phyloP scores from a whole-genome alignment of 2,329 filamentous ascomycete species.

The Xylaria sp. region DNA sequence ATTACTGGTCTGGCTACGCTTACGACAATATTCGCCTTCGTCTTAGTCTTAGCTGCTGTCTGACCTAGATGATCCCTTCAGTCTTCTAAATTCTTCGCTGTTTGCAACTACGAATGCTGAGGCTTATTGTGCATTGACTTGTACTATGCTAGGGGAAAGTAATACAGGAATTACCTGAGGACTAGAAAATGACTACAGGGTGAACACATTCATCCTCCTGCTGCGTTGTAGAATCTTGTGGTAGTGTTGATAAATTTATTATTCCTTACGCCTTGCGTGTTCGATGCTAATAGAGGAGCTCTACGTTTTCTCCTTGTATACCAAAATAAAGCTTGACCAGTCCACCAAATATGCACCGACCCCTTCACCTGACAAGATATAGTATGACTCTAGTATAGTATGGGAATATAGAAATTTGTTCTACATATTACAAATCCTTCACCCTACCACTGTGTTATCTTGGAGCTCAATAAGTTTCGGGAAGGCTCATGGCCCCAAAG shows the following conservation, averaged over 20 bases:
- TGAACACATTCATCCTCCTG: background rate
- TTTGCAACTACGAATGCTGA: background rate
- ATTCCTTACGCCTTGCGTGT: slow-evolving; percentile 1
- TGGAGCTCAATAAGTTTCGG: slow-evolving; percentile 61
- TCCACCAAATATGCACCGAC: slow-evolving; percentile 30
- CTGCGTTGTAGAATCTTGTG: background rate
- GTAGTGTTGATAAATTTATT: background rate
- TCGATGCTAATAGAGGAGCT: background rate
- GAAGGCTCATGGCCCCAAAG: slow-evolving; percentile 59
- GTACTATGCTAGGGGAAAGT: background rate
- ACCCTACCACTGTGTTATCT: background rate
- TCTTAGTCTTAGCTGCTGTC: no score
- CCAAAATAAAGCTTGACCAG: slow-evolving; percentile 19
- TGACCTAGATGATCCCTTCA: background rate
- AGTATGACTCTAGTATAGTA: background rate
- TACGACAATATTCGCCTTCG: background rate
- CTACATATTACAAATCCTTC: background rate
- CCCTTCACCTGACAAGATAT: background rate
- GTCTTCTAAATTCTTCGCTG: background rate
- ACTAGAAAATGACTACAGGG: background rate
- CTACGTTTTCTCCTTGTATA: slow-evolving; percentile 6
- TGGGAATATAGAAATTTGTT: background rate
- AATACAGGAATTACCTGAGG: background rate
- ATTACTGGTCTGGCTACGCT: background rate
- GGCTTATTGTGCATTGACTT: background rate